Evolutionary conservation across 2,329 filamentous ascomycete species (phyloP), one percentile per base, ranked within the genome.

Genomic region (Escovopsis sp.): DNA sequence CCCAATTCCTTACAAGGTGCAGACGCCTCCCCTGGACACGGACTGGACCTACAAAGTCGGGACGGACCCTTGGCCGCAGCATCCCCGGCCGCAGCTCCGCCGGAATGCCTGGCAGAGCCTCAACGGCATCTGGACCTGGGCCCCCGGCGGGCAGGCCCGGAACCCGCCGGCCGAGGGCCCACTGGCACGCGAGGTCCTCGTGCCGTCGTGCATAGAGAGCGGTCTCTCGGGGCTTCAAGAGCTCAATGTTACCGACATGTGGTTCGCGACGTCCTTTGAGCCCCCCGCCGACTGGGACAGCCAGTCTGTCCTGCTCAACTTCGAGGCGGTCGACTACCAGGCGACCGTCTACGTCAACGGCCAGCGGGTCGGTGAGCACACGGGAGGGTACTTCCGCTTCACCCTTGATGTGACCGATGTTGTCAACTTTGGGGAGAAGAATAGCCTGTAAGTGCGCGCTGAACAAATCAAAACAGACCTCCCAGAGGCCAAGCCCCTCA

Each of bases 341-440:
- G 63, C 69, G 6, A 70, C 67, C 0, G 69, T 81, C 1, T 80
- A 71, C 45, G 60, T 81, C 49, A 80, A 79, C 48, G 70, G 71
- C 3, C 51, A 66, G 23, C 47, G 68, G 18, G 69, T 68, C 4
- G 69, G 66, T 1, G 68, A 66, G 41, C 66, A 82, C 47, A 61
- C 66, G 1, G 78, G 78, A 23, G 78, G 78, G 0, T 81, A 80
- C 51, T 77, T 70, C 51, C 66, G 70, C 26, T 81, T 81, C 52
- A 69, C 65, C 2, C 48, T 80, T 18, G 77, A 82, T 50, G 62
- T 76, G 15, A 80, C 77, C 0, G 52, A 66, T 38, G 49, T 60
- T 12, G 38, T 70, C 33, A 56, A 53, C 1, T 45, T 44, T 1
- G 65, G 65, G 30, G 64, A 63, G 4, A 57, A 62, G 1, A 80